Conservation (phyloP, 768 basidiomycete species). For the Thelephora ganbajun region DNA sequence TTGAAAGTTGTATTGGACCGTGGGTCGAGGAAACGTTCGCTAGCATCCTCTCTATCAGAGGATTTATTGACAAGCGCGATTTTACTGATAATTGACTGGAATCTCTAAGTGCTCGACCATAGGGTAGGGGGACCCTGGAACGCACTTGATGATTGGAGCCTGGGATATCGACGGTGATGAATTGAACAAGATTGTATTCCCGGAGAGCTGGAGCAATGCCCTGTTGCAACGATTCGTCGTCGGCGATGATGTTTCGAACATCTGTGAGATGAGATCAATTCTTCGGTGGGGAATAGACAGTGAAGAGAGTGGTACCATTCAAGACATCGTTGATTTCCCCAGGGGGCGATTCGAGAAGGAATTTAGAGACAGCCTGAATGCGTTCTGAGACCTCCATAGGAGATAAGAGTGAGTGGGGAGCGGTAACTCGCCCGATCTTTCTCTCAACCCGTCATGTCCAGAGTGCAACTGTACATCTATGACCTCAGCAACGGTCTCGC, state of each 20-base stretch:
- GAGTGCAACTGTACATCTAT: constrained; percentile 78
- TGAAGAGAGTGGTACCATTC: constrained; percentile 34
- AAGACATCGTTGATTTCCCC: constrained; percentile 96
- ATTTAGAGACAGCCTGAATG: constrained; percentile 57
- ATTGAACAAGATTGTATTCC: constrained; percentile 81
- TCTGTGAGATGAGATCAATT: constrained; percentile 31
- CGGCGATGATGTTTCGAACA: constrained; percentile 77
- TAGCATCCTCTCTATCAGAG: constrained; percentile 17
- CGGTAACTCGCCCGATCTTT: not conserved
- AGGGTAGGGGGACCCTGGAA: constrained; percentile 1
- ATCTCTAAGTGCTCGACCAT: constrained; percentile 2
- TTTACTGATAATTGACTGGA: constrained; percentile 71
- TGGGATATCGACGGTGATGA: constrained; percentile 77
- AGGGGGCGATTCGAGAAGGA: constrained; percentile 83
- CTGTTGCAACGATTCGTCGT: constrained; percentile 72
- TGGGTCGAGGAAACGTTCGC: constrained; percentile 75
- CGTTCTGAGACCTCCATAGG: constrained; percentile 50
- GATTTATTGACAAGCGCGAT: constrained; percentile 32
- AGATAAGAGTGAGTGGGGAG: not conserved
- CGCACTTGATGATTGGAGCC: constrained; percentile 62
- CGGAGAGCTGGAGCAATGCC: constrained; percentile 66
- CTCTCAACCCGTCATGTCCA: not conserved
- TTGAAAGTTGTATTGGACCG: constrained; percentile 62
- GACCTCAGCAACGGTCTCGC: constrained; percentile 86
- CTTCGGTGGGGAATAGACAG: not conserved